Evolutionary conservation across 2,329 filamentous ascomycete species (phyloP), one percentile per base, ranked within the genome.

Genomic region (Chrysosphaeria jannelii): DNA sequence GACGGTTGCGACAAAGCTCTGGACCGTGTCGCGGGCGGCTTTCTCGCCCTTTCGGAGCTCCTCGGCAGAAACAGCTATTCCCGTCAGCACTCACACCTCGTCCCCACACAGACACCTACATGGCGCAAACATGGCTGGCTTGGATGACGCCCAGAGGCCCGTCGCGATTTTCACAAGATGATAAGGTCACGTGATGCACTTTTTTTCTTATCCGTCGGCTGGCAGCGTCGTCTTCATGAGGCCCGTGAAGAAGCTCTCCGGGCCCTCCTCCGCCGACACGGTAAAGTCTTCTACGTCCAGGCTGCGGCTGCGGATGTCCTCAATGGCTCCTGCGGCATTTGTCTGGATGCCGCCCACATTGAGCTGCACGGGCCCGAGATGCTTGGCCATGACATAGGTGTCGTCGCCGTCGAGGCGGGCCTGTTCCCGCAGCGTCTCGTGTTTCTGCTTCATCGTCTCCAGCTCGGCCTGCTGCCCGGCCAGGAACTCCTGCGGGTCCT

Each of bases 281-380:
- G n/a, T n/a, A n/a, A n/a, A n/a, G n/a, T n/a, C n/a, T n/a, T n/a
- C n/a, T n/a, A n/a, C n/a, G n/a, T n/a, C n/a, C n/a, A n/a, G n/a
- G n/a, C n/a, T n/a, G 25, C 57, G 57, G 29, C 62, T 57, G 54
- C 78, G 79, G 29, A 89, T 51, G 35, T 71, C 62, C 42, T 78
- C 70, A 27, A 90, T 47, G 70, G 88, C 85, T 36, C 90, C 78
- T 38, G 90, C 79, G 6, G 78, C 78, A 44, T 91, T 78, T 14
- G 90, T 74, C 39, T 90, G 78, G 31, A 97, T 91, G 25, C 85
- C 85, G 20, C 85, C 85, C 57, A 97, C 85, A 41, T 97, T 97
- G 48, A 93, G 91, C 39, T 90, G 78, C 31, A 91, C 78, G 1
- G 79, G 78, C 0, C 79, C 79, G 36, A 90, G 89, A 35, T 89